These are phyloP conservation scores for Immersiporthe knoxdaviesiana DNA, from an alignment of 2,329 filamentous ascomycete genomes.

Conservation along the genomic window DNA sequence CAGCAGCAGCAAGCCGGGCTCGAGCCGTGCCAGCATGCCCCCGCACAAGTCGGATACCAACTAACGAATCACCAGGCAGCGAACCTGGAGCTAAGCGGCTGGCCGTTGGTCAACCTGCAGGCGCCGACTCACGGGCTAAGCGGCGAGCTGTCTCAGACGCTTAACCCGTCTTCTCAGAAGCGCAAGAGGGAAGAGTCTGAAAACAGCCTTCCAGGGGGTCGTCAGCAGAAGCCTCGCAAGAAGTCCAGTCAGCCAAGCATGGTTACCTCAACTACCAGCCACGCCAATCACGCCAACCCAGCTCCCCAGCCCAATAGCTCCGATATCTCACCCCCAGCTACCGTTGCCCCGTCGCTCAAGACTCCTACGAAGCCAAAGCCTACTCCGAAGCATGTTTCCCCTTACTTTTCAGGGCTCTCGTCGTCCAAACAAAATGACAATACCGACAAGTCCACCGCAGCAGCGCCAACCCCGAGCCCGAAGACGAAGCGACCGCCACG, in stretches of 20 bases:
- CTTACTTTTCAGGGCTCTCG: slow-evolving; percentile 18
- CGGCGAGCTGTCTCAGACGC: neutral
- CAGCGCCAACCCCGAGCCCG: slow-evolving; percentile 22
- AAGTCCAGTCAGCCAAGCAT: neutral
- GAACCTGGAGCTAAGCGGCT: slow-evolving; percentile 6
- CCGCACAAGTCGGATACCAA: slow-evolving; percentile 8
- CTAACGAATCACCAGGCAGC: slow-evolving; percentile 11
- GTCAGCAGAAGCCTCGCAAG: neutral
- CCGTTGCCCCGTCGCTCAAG: slow-evolving; percentile 24
- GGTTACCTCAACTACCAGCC: slow-evolving; percentile 43
- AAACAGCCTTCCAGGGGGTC: neutral
- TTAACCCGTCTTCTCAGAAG: neutral
- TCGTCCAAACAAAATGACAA: slow-evolving; percentile 13
- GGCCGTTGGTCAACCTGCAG: slow-evolving; percentile 8
- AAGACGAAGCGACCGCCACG: slow-evolving; percentile 43
- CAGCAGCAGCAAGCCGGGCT: slow-evolving; percentile 7
- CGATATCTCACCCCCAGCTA: slow-evolving; percentile 4
- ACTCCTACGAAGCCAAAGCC: slow-evolving; percentile 27
- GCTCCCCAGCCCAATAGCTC: slow-evolving; percentile 36
- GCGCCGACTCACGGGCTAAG: slow-evolving; percentile 8
- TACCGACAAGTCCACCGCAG: slow-evolving; percentile 17
- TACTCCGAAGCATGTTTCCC: slow-evolving; percentile 13
- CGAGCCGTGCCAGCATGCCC: slow-evolving; percentile 7
- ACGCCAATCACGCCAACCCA: slow-evolving; percentile 46
- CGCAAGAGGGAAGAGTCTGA: neutral